Evolutionary conservation across 73 alveolate species (phyloP), one percentile per base, ranked within the genome.

Genomic region (Tetrahymena borealis): DNA sequence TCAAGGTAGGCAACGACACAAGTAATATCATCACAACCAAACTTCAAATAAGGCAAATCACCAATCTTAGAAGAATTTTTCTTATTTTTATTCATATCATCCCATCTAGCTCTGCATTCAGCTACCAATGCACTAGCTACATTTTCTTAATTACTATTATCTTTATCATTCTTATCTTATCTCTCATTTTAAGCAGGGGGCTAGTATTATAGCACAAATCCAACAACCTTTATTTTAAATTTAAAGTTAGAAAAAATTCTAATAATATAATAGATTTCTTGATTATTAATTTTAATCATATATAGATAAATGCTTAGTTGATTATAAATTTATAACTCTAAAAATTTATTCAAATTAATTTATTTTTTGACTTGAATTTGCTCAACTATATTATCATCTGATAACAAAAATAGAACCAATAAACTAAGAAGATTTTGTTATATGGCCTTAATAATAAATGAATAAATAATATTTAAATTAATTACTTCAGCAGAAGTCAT

Each of bases 401-500:
- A n/a, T n/a, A n/a, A n/a, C n/a, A n/a, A n/a, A n/a, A n/a, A n/a
- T n/a, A n/a, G n/a, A n/a, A n/a, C n/a, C n/a, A n/a, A n/a, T n/a
- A n/a, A n/a, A n/a, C n/a, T n/a, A n/a, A n/a, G n/a, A n/a, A n/a
- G n/a, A n/a, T n/a, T n/a, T n/a, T n/a, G n/a, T n/a, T n/a, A n/a
- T n/a, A n/a, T n/a, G n/a, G n/a, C n/a, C n/a, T n/a, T n/a, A n/a
- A n/a, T n/a, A n/a, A n/a, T n/a, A n/a, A n/a, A n/a, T n/a, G n/a
- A n/a, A n/a, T n/a, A 96, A 91, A 90, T n/a, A n/a, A n/a, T n/a
- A n/a, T n/a, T n/a, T n/a, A 97, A 96, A 36, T 97, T 98, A 40
- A 94, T 96, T 32, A 96, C 98, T 91, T 97, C 99, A 8, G 97
- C 97, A 93, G 96, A 91, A 38, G 96, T 92, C 98, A 97, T 97